Conservation (phyloP, 2,329 filamentous ascomycete genomes). For the Ceratocystis destructans region DNA sequence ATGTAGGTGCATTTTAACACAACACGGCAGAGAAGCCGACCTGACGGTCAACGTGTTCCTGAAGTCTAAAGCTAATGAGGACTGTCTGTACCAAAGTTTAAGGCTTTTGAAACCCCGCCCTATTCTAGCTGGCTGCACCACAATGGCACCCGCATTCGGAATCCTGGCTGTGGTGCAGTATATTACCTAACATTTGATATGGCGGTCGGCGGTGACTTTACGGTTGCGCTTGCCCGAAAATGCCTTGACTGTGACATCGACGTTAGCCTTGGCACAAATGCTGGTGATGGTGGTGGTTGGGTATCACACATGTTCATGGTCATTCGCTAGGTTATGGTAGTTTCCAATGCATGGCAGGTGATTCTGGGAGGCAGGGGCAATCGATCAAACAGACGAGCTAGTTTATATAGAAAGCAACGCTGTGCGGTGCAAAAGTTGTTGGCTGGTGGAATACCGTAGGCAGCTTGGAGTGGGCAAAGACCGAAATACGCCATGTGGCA, state of each 20-base stretch:
- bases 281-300: constrained; percentile 50
- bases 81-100: constrained; percentile 44
- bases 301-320: constrained; percentile 45
- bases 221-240: constrained; percentile 45
- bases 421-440: constrained; percentile 47
- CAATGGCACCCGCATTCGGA: constrained; percentile 36
- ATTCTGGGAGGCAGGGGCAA: constrained; percentile 30
- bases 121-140: constrained; percentile 54
- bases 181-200: constrained; percentile 54
- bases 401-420: constrained; percentile 43
- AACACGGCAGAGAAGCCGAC: constrained; percentile 43
- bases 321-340: constrained; percentile 45
- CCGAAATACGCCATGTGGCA: constrained; percentile 37
- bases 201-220: constrained; percentile 47
- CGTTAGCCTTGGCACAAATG: constrained; percentile 53
- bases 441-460: constrained; percentile 40
- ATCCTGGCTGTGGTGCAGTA: constrained; percentile 43
- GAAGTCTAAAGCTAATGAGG: constrained; percentile 38
- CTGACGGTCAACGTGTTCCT: constrained; percentile 44
- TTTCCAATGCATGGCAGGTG: constrained; percentile 35
- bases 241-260: constrained; percentile 46
- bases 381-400: constrained; percentile 35
- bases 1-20: constrained; percentile 59
- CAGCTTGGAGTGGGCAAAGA: constrained; percentile 46
- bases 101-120: constrained; percentile 40